Conservation (phyloP, 2,329 filamentous ascomycete species). For the Xylaria sp. region DNA sequence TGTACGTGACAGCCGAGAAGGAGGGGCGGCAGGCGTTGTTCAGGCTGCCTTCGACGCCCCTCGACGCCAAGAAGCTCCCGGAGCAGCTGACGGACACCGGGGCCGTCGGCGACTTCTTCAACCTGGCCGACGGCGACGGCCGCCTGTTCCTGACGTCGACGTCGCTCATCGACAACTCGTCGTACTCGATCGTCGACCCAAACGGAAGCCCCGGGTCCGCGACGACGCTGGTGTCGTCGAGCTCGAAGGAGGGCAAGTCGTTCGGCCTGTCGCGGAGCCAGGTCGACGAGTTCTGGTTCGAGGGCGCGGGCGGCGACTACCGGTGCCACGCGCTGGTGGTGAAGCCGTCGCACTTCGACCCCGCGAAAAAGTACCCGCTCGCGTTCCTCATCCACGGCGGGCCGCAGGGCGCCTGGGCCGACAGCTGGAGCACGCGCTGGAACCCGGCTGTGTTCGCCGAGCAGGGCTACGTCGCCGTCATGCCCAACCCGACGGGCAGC, state of each 20-base stretch:
- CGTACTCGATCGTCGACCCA: conserved; percentile 64
- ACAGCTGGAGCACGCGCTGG: conserved; percentile 76
- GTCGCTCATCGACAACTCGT: conserved; percentile 72
- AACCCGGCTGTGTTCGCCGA: conserved; percentile 86
- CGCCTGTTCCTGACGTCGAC: conserved; percentile 67
- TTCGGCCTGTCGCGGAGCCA: conserved; percentile 68
- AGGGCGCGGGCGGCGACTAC: conserved; percentile 62
- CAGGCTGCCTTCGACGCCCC: conserved; percentile 59
- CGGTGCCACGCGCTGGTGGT: conserved; percentile 72
- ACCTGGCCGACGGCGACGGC: conserved; percentile 50
- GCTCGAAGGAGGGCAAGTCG: conserved; percentile 64
- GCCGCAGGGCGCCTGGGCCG: conserved; percentile 75
- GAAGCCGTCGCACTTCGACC: conserved; percentile 68
- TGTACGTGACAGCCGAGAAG: conserved; percentile 77
- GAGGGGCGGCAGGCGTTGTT: conserved; percentile 65
- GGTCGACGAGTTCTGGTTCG: conserved; percentile 70
- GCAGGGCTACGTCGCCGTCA: conserved; percentile 81
- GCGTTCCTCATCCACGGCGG: conserved; percentile 83
- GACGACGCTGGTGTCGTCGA: conserved; percentile 59
- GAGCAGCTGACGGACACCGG: conserved; percentile 55
- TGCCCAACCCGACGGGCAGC: conserved; percentile 81
- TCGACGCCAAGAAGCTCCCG: conserved; percentile 52
- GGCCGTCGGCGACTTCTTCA: conserved; percentile 55
- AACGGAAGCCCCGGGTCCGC: conserved; percentile 36
- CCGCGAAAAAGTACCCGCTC: conserved; percentile 74